phyloP scores from a whole-genome alignment of 2,329 filamentous ascomycete genomes.

The Chrysoporthe deuterocubensis region DNA sequence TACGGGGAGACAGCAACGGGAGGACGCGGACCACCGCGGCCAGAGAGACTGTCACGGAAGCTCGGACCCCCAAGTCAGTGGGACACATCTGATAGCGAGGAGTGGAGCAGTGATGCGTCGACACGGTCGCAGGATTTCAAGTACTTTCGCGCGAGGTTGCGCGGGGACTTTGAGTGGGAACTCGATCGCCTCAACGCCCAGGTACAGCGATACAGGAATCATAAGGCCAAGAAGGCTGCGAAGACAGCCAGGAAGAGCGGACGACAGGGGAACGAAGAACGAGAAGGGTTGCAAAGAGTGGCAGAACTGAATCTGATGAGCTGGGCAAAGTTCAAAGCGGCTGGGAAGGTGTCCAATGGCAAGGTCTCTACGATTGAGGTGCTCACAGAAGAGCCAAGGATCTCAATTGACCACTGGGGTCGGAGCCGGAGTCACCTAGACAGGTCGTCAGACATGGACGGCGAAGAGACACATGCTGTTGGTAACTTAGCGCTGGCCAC shows the following conservation, averaged over 20 bases:
- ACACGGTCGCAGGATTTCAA: slow-evolving; percentile 8
- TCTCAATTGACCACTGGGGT: no score
- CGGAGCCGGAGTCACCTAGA: no score
- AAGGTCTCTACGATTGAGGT: no score
- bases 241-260: background rate
- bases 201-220: slow-evolving; percentile 2
- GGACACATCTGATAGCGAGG: slow-evolving; percentile 9
- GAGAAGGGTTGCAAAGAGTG: no score
- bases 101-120: slow-evolving; percentile 18
- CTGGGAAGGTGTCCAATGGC: no score
- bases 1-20: background rate
- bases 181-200: slow-evolving; percentile 14
- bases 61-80: slow-evolving; percentile 2
- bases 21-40: no score
- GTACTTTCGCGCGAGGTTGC: slow-evolving; percentile 8
- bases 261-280: background rate
- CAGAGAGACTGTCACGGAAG: background rate
- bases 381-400: no score
- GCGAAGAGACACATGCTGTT: no score
- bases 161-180: slow-evolving; percentile 19
- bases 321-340: no score
- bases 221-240: background rate
- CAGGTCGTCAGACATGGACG: no score
- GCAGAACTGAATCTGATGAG: no score
- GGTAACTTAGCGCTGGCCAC: no score